Percentiles rank a stretch among this genome's conserved stretches.
Evolutionary conservation across 1,284 basidiomycete genomes (phyloP).

Genomic region (Ganoderma leucocontextum): DNA sequence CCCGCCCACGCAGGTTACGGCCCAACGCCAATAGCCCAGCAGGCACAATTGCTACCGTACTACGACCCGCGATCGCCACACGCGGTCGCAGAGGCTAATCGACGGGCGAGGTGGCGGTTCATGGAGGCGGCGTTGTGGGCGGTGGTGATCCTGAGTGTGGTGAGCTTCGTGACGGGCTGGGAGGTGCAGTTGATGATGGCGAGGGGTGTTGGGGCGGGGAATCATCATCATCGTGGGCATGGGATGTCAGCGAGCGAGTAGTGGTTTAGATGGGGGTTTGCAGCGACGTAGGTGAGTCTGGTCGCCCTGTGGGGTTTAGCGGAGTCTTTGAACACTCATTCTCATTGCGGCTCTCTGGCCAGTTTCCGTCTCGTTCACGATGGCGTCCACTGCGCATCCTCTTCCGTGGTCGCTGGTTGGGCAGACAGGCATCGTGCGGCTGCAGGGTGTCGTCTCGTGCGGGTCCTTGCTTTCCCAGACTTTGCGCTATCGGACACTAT

Average conservation of each 20-base stretch:
- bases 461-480: constrained; percentile 1
- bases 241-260: constrained; percentile 16
- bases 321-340: background rate
- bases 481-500: constrained; percentile 11
- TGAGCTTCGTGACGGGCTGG: constrained; percentile 38
- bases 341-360: background rate
- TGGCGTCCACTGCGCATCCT: background rate
- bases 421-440: background rate
- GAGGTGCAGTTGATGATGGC: constrained; percentile 35
- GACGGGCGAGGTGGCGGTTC: constrained; percentile 43
- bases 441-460: background rate
- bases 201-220: background rate
- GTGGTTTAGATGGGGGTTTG: background rate
- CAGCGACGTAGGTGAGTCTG: constrained; percentile 4
- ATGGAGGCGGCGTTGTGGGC: constrained; percentile 42
- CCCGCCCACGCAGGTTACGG: constrained; percentile 39
- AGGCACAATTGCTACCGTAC: constrained; percentile 42
- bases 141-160: constrained; percentile 34
- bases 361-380: background rate
- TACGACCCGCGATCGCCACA: constrained; percentile 44
- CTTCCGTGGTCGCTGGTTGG: background rate
- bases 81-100: constrained; percentile 38
- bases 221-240: background rate
- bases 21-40: constrained; percentile 43
- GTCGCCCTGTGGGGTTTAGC: background rate